phyloP scores from a whole-genome alignment of 495 filamentous ascomycete species.

The Penicillium ucsense region DNA sequence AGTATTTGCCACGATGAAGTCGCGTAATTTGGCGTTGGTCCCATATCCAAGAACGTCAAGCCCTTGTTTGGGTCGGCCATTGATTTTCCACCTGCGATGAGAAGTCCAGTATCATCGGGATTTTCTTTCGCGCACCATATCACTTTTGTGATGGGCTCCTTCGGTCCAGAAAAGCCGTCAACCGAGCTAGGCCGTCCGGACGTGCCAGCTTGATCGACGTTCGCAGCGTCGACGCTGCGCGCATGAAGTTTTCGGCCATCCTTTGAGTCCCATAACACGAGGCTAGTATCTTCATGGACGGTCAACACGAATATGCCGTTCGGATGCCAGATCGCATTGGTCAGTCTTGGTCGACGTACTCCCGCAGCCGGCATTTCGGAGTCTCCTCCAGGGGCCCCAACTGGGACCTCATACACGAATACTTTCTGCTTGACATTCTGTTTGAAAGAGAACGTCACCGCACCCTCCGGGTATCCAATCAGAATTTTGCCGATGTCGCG shows the following conservation, averaged over 20 bases:
- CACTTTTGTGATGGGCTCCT: conserved; percentile 64
- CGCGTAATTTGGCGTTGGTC: conserved; percentile 76
- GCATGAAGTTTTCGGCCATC: conserved; percentile 82
- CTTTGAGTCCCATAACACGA: conserved; percentile 91
- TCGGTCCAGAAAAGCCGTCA: conserved; percentile 40
- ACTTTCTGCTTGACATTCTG: conserved; percentile 65
- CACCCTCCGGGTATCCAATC: conserved; percentile 79
- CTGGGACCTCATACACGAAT: conserved; percentile 73
- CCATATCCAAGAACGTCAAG: conserved; percentile 81
- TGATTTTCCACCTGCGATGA: conserved; percentile 72
- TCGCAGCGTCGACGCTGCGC: conserved; percentile 61
- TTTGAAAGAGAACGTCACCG: conserved; percentile 87
- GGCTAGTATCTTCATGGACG: conserved; percentile 76
- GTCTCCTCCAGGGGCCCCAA: conserved; percentile 82
- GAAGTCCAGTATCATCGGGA: conserved; percentile 80
- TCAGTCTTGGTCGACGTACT: conserved; percentile 58
- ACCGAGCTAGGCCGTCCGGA: conserved; percentile 29
- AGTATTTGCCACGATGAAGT: conserved; percentile 84
- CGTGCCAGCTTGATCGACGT: conserved; percentile 55
- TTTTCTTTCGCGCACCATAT: conserved; percentile 89
- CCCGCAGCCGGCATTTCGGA: conserved; percentile 42
- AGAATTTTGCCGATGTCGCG: conserved; percentile 86
- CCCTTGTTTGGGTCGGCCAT: conserved; percentile 57
- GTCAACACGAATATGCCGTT: conserved; percentile 86
- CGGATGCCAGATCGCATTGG: conserved; percentile 84